A percentile compares a stretch with the other conserved stretches of the same genome.
These are phyloP conservation scores for Solanum medicagineum DNA, from an alignment of 257 asterid genomes.

Conservation along the genomic window DNA sequence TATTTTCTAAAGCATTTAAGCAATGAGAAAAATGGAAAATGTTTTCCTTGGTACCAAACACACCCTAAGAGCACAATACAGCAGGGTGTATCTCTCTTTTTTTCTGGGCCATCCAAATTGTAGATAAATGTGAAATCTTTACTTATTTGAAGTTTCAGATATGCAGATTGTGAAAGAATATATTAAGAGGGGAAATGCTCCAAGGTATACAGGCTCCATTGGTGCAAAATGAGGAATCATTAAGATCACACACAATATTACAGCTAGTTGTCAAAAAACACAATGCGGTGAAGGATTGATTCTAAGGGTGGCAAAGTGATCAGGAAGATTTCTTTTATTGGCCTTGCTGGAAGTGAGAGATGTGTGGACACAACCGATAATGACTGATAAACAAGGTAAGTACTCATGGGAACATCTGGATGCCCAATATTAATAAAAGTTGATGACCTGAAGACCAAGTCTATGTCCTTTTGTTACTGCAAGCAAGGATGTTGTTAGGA, in stretches of 20 bases:
- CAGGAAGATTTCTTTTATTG: slow-evolving; percentile 93
- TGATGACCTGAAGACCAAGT: not conserved
- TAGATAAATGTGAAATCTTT: not conserved
- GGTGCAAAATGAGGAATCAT: slow-evolving; percentile 98
- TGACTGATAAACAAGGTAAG: slow-evolving; percentile 89
- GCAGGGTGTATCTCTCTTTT: not conserved
- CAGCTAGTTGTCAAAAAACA: slow-evolving; percentile 90
- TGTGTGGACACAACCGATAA: slow-evolving; percentile 99
- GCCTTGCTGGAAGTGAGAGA: slow-evolving; percentile 98
- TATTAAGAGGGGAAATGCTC: slow-evolving; percentile 81
- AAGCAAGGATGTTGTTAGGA: not conserved
- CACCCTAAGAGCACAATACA: not conserved
- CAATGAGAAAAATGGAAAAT: too few species aligned
- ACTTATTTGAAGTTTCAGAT: slow-evolving; percentile 77
- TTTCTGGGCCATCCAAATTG: not conserved
- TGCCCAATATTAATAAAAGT: not conserved
- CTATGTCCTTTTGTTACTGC: not conserved
- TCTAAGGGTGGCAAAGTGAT: slow-evolving; percentile 70
- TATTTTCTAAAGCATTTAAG: too few species aligned
- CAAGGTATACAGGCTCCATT: slow-evolving; percentile 94
- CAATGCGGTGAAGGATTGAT: slow-evolving; percentile 75
- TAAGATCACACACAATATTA: slow-evolving; percentile 95
- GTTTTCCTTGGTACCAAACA: too few species aligned
- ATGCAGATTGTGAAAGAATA: slow-evolving; percentile 86
- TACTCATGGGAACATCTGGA: not conserved